These are phyloP conservation scores for Tulasnella sp. DNA, from an alignment of 768 basidiomycete species.

Conservation along the genomic window DNA sequence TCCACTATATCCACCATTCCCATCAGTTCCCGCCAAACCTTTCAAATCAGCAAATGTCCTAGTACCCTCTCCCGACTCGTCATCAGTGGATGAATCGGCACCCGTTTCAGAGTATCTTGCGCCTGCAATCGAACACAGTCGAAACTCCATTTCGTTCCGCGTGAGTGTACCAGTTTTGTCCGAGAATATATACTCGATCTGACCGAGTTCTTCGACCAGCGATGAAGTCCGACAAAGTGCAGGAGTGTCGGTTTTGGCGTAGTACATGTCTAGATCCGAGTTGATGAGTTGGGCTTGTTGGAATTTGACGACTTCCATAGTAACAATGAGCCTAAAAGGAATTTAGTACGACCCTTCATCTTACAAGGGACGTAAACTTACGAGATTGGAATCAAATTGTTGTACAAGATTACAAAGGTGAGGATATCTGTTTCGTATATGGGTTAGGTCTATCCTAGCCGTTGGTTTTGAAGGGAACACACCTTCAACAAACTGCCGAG, in stretches of 20 bases:
- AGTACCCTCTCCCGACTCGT: slow-evolving; percentile 32
- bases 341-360: neutral
- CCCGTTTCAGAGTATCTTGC: slow-evolving; percentile 69
- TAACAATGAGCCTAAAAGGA: slow-evolving; percentile 59
- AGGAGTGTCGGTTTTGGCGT: slow-evolving; percentile 86
- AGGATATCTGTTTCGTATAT: slow-evolving; percentile 57
- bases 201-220: slow-evolving; percentile 94
- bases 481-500: slow-evolving; percentile 76
- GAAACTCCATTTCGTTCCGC: slow-evolving; percentile 97
- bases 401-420: slow-evolving; percentile 97
- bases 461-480: slow-evolving; percentile 11
- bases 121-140: slow-evolving; percentile 78
- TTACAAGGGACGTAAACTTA: neutral
- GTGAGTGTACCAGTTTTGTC: slow-evolving; percentile 94
- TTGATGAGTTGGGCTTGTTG: slow-evolving; percentile 97
- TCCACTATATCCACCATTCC: slow-evolving; percentile 22
- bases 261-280: slow-evolving; percentile 97
- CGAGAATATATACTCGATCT: slow-evolving; percentile 93
- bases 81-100: slow-evolving; percentile 70
- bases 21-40: slow-evolving; percentile 19
- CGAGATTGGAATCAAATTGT: slow-evolving; percentile 97
- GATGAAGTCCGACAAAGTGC: slow-evolving; percentile 96
- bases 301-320: slow-evolving; percentile 98
- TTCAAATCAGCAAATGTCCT: slow-evolving; percentile 47
- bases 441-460: slow-evolving; percentile 13